These are phyloP conservation scores for Microbotryomycetes sp. DNA, from an alignment of 1,284 basidiomycete genomes.

Conservation along the genomic window DNA sequence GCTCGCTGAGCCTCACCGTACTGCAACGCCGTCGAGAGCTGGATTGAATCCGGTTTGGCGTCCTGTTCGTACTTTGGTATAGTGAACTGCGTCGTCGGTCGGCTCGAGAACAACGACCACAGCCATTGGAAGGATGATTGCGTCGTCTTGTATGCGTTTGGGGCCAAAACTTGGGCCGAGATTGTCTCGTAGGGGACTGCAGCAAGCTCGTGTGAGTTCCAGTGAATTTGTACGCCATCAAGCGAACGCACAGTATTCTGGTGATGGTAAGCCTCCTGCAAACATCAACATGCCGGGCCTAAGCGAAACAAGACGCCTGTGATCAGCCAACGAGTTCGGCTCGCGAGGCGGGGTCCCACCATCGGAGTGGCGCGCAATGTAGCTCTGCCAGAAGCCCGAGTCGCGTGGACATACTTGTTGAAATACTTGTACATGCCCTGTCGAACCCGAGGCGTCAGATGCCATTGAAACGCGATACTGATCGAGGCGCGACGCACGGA, in stretches of 20 bases:
- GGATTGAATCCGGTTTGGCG: slow-evolving; percentile 45
- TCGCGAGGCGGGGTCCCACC: not conserved
- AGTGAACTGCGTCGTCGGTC: slow-evolving; percentile 50
- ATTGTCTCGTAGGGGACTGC: slow-evolving; percentile 58
- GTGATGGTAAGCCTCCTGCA: slow-evolving; percentile 52
- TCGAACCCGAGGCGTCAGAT: not conserved
- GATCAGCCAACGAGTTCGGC: not conserved
- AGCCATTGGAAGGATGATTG: slow-evolving; percentile 48
- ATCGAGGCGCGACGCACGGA: not conserved
- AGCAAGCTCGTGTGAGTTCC: slow-evolving; percentile 30
- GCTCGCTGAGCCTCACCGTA: slow-evolving; percentile 47
- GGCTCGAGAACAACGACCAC: slow-evolving; percentile 54
- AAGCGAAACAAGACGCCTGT: not conserved
- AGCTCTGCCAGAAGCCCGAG: not conserved
- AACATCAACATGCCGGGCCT: slow-evolving; percentile 39
- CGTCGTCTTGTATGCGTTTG: slow-evolving; percentile 41
- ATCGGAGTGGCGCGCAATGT: not conserved
- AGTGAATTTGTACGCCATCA: not conserved
- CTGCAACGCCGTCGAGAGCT: slow-evolving; percentile 62
- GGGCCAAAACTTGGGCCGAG: slow-evolving; percentile 46
- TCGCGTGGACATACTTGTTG: slow-evolving; percentile 14
- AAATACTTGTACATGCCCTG: slow-evolving; percentile 50
- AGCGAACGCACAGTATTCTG: slow-evolving; percentile 44
- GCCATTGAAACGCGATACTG: not conserved
- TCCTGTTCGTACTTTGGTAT: slow-evolving; percentile 52